Base-by-base conservation (phyloP, 805 yeast genomes). In the Saccharomycopsis vini region DNA sequence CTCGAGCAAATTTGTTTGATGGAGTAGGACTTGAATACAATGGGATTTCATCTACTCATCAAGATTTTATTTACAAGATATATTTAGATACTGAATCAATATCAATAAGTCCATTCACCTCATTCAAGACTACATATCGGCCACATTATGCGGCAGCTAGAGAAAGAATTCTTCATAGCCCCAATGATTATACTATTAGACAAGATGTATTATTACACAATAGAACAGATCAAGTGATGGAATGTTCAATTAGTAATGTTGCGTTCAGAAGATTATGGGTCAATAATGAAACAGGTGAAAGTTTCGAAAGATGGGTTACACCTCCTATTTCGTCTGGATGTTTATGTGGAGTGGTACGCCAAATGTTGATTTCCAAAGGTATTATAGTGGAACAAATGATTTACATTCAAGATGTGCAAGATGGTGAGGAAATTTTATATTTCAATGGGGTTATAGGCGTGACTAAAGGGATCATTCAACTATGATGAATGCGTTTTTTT, bases 371-470 rank as follows among this genome's bases (percentile, higher is more conserved):
- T 9, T 58, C 64, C 12, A 73, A 77, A 39, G 71, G 73, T 2
- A 55, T 66, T 24, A 61, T 85, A 2, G 62, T 64, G 36, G 90
- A 82, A 56, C 74, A 68, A 21, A 68, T 67, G 1, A 58, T 84
- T 3, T 53, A 56, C 1, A 55, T 68, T 19, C 59, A 63, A 10
- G 72, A 72, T n/a, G 53, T 90, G 3, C 54, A 58, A 26, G 59
- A 61, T n/a, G 95, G 95, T 4, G 87, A 79, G 45, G 76, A 73
- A 29, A 71, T 89, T 1, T 56, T 92, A 29, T 54, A 90, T 20
- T 79, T 87, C 59, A 90, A 90, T 61, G 95, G 87, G 6, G 69
- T 90, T 3, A 74, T 77, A 63, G 98, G 98, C 2, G 81, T 85
- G 12, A 75, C 75, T 0, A 73, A 69, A 50, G 92, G 84, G 2